phyloP scores from a whole-genome alignment of 495 filamentous ascomycete genomes.

The Aspergillus steynii region DNA sequence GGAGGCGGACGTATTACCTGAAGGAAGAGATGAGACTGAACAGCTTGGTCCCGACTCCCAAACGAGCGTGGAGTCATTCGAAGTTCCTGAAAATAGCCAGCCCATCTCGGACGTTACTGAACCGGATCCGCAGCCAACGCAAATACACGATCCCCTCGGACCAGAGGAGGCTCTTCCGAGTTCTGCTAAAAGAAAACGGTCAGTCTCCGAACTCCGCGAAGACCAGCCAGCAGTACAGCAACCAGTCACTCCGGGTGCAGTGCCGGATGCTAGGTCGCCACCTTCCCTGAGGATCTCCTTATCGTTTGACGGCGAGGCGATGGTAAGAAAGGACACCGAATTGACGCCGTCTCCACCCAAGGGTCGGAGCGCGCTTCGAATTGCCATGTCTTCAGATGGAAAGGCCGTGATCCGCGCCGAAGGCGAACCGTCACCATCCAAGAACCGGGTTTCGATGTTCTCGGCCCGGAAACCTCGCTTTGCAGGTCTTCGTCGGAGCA shows the following conservation, averaged over 20 bases:
- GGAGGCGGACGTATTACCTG: slow-evolving; percentile 29
- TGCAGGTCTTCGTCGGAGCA: slow-evolving; percentile 60
- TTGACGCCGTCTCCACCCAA: slow-evolving; percentile 71
- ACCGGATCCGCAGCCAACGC: slow-evolving; percentile 16
- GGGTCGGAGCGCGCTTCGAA: slow-evolving; percentile 43
- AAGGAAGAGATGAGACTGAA: slow-evolving; percentile 30
- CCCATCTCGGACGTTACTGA: slow-evolving; percentile 25
- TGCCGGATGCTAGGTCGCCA: slow-evolving; percentile 38
- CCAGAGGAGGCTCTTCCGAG: slow-evolving; percentile 25
- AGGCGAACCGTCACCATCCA: slow-evolving; percentile 50
- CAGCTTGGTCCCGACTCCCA: slow-evolving; percentile 33
- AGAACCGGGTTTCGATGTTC: slow-evolving; percentile 53
- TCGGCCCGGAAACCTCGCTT: slow-evolving; percentile 52
- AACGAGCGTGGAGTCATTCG: slow-evolving; percentile 38
- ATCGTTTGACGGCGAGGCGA: slow-evolving; percentile 80
- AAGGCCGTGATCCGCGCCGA: slow-evolving; percentile 50
- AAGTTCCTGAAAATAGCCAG: slow-evolving; percentile 32
- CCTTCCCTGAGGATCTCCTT: slow-evolving; percentile 60
- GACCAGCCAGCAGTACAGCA: slow-evolving; percentile 16
- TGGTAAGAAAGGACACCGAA: slow-evolving; percentile 66
- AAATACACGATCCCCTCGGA: slow-evolving; percentile 16
- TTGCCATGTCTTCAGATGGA: slow-evolving; percentile 53
- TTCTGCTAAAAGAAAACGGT: slow-evolving; percentile 40
- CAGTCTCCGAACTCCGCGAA: slow-evolving; percentile 31
- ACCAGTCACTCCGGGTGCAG: slow-evolving; percentile 17